Evolutionary conservation across 176 grass and related monocot species (phyloP).

Genomic region (Triticum timopheevii): DNA sequence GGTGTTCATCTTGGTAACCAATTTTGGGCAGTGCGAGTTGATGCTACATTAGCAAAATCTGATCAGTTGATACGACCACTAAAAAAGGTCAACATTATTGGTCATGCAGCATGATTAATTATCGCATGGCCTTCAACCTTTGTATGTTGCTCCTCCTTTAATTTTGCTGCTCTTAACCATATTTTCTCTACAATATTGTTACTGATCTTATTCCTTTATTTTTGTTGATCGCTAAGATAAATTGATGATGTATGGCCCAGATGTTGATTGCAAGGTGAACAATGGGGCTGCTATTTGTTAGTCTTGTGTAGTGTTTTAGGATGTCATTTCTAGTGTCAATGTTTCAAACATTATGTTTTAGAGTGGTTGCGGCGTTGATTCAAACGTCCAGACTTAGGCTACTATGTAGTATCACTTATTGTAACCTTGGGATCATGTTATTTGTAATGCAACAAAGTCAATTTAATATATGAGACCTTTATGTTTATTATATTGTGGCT

Average conservation of each 20-base stretch:
- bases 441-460: background rate
- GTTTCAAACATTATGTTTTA: background rate
- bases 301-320: background rate
- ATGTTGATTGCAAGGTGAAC: background rate
- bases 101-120: background rate
- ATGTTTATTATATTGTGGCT: background rate
- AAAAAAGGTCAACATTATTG: background rate
- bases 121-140: background rate
- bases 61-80: background rate
- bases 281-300: background rate
- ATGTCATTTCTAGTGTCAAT: background rate
- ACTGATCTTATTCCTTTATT: background rate
- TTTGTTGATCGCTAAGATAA: background rate
- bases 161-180: background rate
- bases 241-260: background rate
- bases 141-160: background rate
- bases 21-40: background rate
- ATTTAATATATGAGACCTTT: background rate
- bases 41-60: background rate
- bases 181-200: background rate
- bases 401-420: background rate
- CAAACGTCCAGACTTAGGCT: background rate
- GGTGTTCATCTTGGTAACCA: background rate
- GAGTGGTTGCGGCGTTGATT: too few species aligned
- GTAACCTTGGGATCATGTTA: background rate